Conservation (phyloP, 768 basidiomycete species). For the Daedalea quercina region DNA sequence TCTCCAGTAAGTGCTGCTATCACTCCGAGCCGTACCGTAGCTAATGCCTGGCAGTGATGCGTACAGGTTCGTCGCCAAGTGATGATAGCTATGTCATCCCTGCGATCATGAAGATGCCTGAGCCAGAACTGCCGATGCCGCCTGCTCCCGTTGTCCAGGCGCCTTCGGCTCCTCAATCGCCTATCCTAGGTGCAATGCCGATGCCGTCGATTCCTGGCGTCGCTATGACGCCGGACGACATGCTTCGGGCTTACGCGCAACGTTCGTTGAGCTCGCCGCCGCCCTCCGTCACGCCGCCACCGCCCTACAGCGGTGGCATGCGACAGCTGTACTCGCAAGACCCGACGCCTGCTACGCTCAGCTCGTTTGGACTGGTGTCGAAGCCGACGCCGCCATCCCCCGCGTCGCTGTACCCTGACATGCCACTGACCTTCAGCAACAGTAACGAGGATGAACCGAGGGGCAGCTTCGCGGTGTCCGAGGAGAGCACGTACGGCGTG, state of each 20-base stretch:
- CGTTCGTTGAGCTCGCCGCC: slow-evolving; percentile 31
- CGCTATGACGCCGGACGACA: slow-evolving; percentile 61
- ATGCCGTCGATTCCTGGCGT: slow-evolving; percentile 37
- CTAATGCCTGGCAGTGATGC: slow-evolving; percentile 52
- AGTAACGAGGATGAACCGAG: neutral
- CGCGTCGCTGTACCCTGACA: neutral
- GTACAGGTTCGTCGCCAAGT: slow-evolving; percentile 39
- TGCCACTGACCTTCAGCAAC: neutral
- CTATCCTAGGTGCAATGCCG: slow-evolving; percentile 27
- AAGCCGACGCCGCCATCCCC: neutral
- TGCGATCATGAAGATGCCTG: slow-evolving; percentile 8
- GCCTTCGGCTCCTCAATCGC: slow-evolving; percentile 28
- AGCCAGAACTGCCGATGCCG: slow-evolving; percentile 22
- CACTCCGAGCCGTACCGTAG: neutral
- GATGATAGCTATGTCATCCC: slow-evolving; percentile 41
- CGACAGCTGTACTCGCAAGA: slow-evolving; percentile 27
- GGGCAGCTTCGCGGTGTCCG: neutral
- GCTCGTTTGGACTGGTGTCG: neutral
- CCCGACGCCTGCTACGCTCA: neutral
- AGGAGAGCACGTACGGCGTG: neutral
- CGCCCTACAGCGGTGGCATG: slow-evolving; percentile 26
- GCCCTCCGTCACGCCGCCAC: slow-evolving; percentile 16
- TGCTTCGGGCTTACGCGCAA: slow-evolving; percentile 69
- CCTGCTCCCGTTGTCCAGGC: slow-evolving; percentile 25
- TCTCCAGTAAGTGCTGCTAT: slow-evolving; percentile 43